Conservation (phyloP, 805 yeast species). For the Myxozyma neotropica region DNA sequence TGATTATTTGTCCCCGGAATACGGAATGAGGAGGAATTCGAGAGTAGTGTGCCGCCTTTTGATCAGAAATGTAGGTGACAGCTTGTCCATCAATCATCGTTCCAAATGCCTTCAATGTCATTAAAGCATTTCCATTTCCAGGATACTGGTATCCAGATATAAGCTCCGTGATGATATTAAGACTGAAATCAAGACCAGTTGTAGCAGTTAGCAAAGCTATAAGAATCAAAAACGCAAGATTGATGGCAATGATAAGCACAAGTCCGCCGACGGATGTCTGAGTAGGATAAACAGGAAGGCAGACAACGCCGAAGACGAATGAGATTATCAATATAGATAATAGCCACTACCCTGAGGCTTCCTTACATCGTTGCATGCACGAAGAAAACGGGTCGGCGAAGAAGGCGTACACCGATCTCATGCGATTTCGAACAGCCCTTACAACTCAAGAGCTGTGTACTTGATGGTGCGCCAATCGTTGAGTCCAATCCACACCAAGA, state of each 20-base stretch:
- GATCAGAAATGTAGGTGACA: constrained; percentile 54
- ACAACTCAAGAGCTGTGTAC: constrained; percentile 34
- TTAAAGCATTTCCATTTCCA: constrained; percentile 61
- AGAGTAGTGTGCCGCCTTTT: constrained; percentile 66
- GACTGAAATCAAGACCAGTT: constrained; percentile 61
- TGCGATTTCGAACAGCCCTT: not conserved
- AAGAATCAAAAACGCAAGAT: constrained; percentile 60
- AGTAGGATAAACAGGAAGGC: constrained; percentile 47
- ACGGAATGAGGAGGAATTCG: constrained; percentile 64
- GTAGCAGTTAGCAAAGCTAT: constrained; percentile 63
- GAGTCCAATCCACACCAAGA: constrained; percentile 5
- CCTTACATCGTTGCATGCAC: constrained; percentile 59
- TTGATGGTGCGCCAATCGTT: constrained; percentile 7
- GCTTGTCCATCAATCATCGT: constrained; percentile 50
- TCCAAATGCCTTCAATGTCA: constrained; percentile 53
- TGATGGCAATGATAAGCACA: constrained; percentile 58
- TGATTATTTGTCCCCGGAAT: constrained; percentile 54
- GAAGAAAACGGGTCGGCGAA: constrained; percentile 55
- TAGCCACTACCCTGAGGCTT: constrained; percentile 70
- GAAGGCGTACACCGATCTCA: constrained; percentile 30
- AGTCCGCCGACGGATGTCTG: constrained; percentile 67
- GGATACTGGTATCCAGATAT: constrained; percentile 68
- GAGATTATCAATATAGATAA: constrained; percentile 49
- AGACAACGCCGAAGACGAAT: constrained; percentile 50
- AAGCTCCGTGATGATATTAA: constrained; percentile 65